Base-by-base conservation (phyloP, 108 stramenopile species). In the Phaeodactylum tricornutum region DNA sequence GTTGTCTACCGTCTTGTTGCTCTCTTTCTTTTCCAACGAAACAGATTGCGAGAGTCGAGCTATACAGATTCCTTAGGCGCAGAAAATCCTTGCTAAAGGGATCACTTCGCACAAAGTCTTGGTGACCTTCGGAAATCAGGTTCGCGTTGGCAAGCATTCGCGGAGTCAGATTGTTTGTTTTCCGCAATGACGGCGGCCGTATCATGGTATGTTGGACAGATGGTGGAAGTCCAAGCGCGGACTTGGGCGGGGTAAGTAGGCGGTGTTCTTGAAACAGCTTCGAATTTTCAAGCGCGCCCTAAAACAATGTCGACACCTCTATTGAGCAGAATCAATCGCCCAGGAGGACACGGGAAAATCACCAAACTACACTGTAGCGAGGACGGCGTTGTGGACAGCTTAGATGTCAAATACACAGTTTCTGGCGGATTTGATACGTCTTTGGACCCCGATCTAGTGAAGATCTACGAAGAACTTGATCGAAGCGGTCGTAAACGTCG, bases 271-370 rank as follows among this genome's bases (percentile, higher is more conserved):
- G 33, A 11, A 11, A 11, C 11, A 8, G 33, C 33, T 34, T 8
- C 33, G 12, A 34, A 34, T 40, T 40, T 40, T 40, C 21, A 16
- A 4, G 3, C 21, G 4, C 19, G 2, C 4, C 7, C 4, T 40
- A 5, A 16, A 40, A 5, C 38, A 20, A 20, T 40, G 38, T 40
- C 4, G 11, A 12, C 8, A 11, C 11, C 11, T 7, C 3, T 40
- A 7, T 8, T 6, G 7, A 3, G 24, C 21, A 7, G 44, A 23
- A 45, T 5, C 19, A 45, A 45, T 9, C 44, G 44, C 21, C 44
- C 44, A n/a, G 44, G 44, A 45, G 44, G 44, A 15, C 44, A 45
- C 44, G 44, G 44, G n/a, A 5, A 21, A 5, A 26, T 45, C n/a
- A 45, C 24, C 44, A 3, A 2, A 4, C n/a, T 45, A 3, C 17